phyloP scores from a whole-genome alignment of 2,329 filamentous ascomycete species.

The Aspergillus hiratsukae region DNA sequence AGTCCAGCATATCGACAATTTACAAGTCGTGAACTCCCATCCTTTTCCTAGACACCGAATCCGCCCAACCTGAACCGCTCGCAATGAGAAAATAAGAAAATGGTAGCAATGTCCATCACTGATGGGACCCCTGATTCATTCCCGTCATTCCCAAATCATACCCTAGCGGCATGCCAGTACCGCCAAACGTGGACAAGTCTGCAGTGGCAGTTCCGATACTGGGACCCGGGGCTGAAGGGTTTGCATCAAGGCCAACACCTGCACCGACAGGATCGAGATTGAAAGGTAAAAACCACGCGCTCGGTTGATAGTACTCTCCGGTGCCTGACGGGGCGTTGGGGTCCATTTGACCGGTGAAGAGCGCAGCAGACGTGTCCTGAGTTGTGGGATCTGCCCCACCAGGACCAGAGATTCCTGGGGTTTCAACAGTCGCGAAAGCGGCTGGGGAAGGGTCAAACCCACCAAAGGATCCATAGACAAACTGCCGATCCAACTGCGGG shows the following conservation, averaged over 20 bases:
- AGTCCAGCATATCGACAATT: not conserved
- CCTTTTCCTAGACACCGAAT: not conserved
- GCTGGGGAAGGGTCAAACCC: constrained; percentile 43
- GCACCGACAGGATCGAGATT: constrained; percentile 66
- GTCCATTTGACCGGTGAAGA: constrained; percentile 35
- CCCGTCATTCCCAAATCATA: constrained; percentile 25
- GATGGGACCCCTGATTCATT: constrained; percentile 14
- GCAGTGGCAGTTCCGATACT: constrained; percentile 6
- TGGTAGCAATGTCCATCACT: constrained; percentile 1
- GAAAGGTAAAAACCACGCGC: constrained; percentile 90
- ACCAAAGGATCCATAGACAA: constrained; percentile 69
- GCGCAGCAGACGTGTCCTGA: constrained; percentile 18
- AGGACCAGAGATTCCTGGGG: constrained; percentile 23
- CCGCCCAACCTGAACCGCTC: not conserved
- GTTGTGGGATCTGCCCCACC: constrained; percentile 19
- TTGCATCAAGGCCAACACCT: constrained; percentile 14
- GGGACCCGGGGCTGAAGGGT: not conserved
- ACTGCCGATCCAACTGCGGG: constrained; percentile 68
- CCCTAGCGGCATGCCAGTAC: constrained; percentile 20
- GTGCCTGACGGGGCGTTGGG: constrained; percentile 31
- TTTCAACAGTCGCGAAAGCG: constrained; percentile 27
- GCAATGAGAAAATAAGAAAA: not conserved
- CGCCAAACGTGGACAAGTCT: constrained; percentile 20
- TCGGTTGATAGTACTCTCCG: constrained; percentile 42
- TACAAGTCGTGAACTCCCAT: not conserved